Conservation (phyloP, 2,329 filamentous ascomycete species). For the Trichoderma oligosporum region DNA sequence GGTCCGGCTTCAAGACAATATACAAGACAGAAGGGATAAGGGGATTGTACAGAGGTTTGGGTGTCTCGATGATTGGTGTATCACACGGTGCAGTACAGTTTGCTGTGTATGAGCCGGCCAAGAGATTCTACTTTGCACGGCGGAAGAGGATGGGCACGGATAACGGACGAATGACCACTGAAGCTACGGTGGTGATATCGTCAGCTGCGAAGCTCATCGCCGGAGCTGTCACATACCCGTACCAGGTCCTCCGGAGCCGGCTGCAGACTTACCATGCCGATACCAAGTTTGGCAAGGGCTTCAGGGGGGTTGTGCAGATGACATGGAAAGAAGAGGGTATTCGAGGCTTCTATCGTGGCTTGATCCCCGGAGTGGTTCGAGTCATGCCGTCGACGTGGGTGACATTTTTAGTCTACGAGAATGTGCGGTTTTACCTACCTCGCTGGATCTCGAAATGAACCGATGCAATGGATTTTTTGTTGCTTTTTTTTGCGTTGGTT, state of each 20-base stretch:
- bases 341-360: constrained; percentile 83
- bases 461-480: background rate
- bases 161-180: constrained; percentile 52
- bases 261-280: constrained; percentile 87
- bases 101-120: constrained; percentile 79
- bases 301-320: constrained; percentile 65
- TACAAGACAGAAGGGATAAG: constrained; percentile 65
- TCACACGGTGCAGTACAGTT: constrained; percentile 94
- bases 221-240: constrained; percentile 87
- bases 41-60: constrained; percentile 85
- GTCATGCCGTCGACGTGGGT: constrained; percentile 95
- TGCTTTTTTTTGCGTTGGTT: background rate
- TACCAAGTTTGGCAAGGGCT: constrained; percentile 65
- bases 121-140: constrained; percentile 53
- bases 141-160: constrained; percentile 26
- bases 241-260: constrained; percentile 84
- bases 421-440: constrained; percentile 70
- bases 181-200: constrained; percentile 77
- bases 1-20: constrained; percentile 64
- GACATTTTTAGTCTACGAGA: constrained; percentile 96
- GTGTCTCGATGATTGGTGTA: constrained; percentile 80
- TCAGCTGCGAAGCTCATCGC: constrained; percentile 81
- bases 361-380: constrained; percentile 82
- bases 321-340: constrained; percentile 78
- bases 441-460: constrained; percentile 32